phyloP scores from a whole-genome alignment of 257 asterid genomes.

The Ehretia macrophylla region DNA sequence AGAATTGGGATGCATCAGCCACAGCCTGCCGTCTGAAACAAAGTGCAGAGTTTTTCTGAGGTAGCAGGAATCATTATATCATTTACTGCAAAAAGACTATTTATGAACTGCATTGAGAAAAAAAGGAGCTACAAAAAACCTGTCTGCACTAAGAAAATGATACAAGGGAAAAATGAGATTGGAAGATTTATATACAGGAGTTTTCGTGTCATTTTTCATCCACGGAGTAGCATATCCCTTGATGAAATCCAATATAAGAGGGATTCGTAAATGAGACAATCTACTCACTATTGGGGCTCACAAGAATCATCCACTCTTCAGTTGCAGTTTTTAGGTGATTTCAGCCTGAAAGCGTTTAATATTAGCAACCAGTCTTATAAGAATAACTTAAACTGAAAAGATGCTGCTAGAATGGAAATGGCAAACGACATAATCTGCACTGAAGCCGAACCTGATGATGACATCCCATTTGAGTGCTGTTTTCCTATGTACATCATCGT shows the following conservation, averaged over 20 bases:
- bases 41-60: no score
- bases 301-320: conserved; percentile 17
- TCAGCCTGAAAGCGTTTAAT: conserved; percentile 38
- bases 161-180: background rate
- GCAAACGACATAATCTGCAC: conserved; percentile 10
- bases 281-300: conserved; percentile 2
- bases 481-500: conserved; percentile 76
- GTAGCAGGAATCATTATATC: no score
- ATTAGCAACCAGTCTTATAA: conserved; percentile 17
- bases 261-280: conserved; percentile 7
- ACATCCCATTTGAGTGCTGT: conserved; percentile 37
- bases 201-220: conserved; percentile 14
- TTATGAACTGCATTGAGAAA: background rate
- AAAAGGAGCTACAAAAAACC: background rate
- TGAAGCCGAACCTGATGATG: conserved; percentile 35
- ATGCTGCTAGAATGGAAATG: conserved; percentile 5
- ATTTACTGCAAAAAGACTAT: background rate
- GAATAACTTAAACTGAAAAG: conserved; percentile 11
- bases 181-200: conserved; percentile 27
- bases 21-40: no score
- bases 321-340: conserved; percentile 13
- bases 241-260: conserved; percentile 14
- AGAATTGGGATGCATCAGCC: background rate
- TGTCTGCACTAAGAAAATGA: background rate
- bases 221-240: conserved; percentile 6